Base-by-base conservation (phyloP, 108 stramenopile genomes). In the Skeletonema marinoi region DNA sequence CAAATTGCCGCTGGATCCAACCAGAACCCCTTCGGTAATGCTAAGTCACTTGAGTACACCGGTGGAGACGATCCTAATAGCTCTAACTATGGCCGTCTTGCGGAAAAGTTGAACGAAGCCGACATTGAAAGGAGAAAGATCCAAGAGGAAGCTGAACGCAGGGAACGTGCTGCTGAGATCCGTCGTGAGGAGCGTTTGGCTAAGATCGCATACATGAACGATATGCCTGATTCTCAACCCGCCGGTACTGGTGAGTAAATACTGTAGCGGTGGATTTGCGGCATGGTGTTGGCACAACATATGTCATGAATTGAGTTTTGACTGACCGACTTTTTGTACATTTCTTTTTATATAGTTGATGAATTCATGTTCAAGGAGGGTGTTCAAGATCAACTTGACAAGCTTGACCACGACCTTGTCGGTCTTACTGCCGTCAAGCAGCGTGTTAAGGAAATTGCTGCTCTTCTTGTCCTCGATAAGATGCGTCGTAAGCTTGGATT, bases 341-440 rank as follows among this genome's bases (percentile, higher is more conserved):
- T 42, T 21, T 9, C 64, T 69, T 77, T 68, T 51, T 42, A 1
- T 74, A 6, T 68, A 92, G 95, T 97, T 30, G 96, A 97, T 48
- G 98, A 98, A 73, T 98, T 97, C 87, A 98, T 97, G 97, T 98
- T 93, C 88, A 97, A 98, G 89, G 97, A 97, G 87, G 98, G 97
- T 77, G 98, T 98, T 35, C 92, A 97, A 81, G 97, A 95, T 70
- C 94, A 96, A 76, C 92, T 98, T 29, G 93, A 94, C 81, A 97
- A 96, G 75, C 96, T 98, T 30, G 98, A 98, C 71, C 16, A 64
- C n/a, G 97, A 97, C 71, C 96, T 98, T 54, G 95, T 98, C 21
- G 98, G 98, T 30, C 88, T 98, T 63, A 31, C 90, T 41, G 95
- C 98, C 32, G 98, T 98, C 41, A 98, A 98, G 88, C 84, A 88